Percentiles rank a stretch among this genome's conserved stretches.
phyloP scores from a whole-genome alignment of 352 stramenopile species.

The Globisporangium nunn region DNA sequence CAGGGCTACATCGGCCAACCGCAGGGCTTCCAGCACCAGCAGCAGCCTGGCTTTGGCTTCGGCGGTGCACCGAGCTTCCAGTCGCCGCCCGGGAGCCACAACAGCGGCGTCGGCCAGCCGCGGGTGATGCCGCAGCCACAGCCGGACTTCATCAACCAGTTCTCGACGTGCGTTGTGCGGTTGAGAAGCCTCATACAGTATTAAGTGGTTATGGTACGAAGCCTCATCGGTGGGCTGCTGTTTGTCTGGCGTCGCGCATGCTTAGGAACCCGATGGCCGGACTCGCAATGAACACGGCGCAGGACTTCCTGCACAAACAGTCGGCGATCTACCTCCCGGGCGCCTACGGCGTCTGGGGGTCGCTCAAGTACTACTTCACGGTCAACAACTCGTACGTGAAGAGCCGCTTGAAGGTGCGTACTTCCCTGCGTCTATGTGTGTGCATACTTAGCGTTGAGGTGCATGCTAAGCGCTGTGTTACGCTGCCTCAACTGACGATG shows the following conservation, averaged over 20 bases:
- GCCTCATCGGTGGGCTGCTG: not conserved
- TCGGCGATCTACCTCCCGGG: constrained; percentile 75
- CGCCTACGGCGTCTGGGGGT: constrained; percentile 73
- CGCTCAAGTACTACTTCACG: constrained; percentile 87
- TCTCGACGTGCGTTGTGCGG: constrained; percentile 30
- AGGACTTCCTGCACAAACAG: constrained; percentile 79
- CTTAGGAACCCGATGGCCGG: constrained; percentile 80
- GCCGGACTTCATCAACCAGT: constrained; percentile 72
- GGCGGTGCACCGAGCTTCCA: constrained; percentile 11
- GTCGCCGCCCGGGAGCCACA: constrained; percentile 14
- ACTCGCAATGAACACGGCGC: constrained; percentile 77
- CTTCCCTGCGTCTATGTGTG: not conserved
- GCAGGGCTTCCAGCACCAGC: constrained; percentile 27
- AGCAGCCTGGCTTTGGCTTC: constrained; percentile 15
- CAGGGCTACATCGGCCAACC: constrained; percentile 19
- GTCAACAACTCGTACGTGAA: constrained; percentile 89
- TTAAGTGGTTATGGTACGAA: not conserved
- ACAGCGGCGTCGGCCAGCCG: constrained; percentile 9
- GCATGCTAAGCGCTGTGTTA: not conserved
- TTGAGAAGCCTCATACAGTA: not conserved
- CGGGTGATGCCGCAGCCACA: constrained; percentile 23
- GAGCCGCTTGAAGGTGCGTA: constrained; percentile 69
- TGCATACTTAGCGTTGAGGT: not conserved
- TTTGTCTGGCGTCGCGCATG: not conserved
- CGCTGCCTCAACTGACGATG: not conserved